Evolutionary conservation across 331 rosid genomes (phyloP).

Genomic region (Cydonia oblonga): DNA sequence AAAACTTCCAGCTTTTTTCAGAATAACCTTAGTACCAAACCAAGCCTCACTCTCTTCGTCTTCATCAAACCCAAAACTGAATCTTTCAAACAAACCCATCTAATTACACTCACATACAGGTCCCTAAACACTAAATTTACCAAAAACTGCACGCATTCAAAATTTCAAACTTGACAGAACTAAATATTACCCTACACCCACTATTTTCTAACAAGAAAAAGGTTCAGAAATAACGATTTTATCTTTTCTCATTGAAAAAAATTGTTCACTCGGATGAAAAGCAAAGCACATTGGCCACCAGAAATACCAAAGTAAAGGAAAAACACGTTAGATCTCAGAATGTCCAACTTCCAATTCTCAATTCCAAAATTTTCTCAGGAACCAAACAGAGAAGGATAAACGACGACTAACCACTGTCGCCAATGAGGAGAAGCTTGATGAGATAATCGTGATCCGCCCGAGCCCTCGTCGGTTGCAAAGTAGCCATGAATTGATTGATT

Average conservation of each 20-base stretch:
- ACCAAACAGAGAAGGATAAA: neutral
- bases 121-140: neutral
- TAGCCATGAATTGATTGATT: constrained; percentile 36
- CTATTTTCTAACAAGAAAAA: neutral
- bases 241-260: too few relatives aligned
- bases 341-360: neutral
- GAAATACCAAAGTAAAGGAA: neutral
- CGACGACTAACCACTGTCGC: constrained; percentile 56
- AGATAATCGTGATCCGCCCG: constrained; percentile 88
- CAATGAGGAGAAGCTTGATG: constrained; percentile 82
- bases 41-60: neutral
- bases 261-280: too few relatives aligned
- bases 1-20: too few relatives aligned
- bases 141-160: neutral
- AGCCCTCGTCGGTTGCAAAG: constrained; percentile 60
- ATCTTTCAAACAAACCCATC: neutral
- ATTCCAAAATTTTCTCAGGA: constrained; percentile 8
- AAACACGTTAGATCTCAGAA: constrained; percentile 1
- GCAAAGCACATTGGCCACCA: neutral
- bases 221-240: too few relatives aligned
- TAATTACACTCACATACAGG: neutral
- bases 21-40: too few relatives aligned
- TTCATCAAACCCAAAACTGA: neutral
- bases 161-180: neutral
- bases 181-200: neutral